These are phyloP conservation scores for Metarhizium sp. DNA, from an alignment of 2,329 filamentous ascomycete genomes.

Conservation along the genomic window DNA sequence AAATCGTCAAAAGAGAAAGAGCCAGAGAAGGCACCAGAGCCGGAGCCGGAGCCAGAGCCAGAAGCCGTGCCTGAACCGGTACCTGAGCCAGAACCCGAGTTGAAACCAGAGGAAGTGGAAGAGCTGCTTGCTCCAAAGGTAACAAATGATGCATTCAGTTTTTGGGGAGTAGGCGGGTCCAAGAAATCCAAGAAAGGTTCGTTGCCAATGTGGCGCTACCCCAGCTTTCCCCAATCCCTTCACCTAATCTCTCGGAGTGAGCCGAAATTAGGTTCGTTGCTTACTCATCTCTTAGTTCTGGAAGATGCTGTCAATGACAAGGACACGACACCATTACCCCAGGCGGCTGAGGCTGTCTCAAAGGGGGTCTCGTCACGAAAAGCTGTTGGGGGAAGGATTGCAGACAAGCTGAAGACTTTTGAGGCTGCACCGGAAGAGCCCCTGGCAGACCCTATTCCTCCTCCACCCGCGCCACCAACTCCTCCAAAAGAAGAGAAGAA, in stretches of 20 bases:
- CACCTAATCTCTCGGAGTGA: constrained; percentile 18
- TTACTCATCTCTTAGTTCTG: constrained; percentile 38
- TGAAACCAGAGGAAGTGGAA: constrained; percentile 33
- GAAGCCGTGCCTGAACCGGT: constrained; percentile 8
- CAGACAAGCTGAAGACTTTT: constrained; percentile 48
- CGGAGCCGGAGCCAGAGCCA: constrained; percentile 8
- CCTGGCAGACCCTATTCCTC: constrained; percentile 23
- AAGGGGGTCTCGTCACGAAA: constrained; percentile 33
- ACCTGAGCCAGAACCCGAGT: constrained; percentile 16
- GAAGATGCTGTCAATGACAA: constrained; percentile 33
- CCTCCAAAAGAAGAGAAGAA: constrained; percentile 13
- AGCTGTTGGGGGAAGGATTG: constrained; percentile 40
- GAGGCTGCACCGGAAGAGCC: constrained; percentile 32
- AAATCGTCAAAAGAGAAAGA: constrained; percentile 13
- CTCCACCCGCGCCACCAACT: constrained; percentile 29
- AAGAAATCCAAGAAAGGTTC: constrained; percentile 36
- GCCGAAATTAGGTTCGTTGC: constrained; percentile 33
- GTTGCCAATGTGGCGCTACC: constrained; percentile 13
- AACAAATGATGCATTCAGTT: constrained; percentile 39
- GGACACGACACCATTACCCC: constrained; percentile 31
- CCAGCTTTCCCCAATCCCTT: constrained; percentile 7
- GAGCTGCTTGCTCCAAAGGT: constrained; percentile 27
- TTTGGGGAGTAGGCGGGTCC: constrained; percentile 40
- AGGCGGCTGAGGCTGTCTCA: constrained; percentile 23
- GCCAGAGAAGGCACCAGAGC: constrained; percentile 1